Conservation (phyloP, 2,329 filamentous ascomycete genomes). For the Anthostomella pinea region DNA sequence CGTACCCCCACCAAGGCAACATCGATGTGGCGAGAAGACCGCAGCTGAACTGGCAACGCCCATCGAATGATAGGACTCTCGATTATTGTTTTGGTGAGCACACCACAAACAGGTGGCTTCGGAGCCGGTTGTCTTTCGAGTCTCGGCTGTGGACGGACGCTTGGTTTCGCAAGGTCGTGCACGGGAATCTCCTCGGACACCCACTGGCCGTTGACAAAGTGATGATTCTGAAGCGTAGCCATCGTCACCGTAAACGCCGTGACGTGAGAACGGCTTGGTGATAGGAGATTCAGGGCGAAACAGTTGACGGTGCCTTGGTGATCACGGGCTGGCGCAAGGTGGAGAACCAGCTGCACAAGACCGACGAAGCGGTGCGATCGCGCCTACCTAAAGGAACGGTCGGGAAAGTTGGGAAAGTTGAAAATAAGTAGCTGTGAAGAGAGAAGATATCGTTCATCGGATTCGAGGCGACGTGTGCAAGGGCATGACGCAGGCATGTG, state of each 20-base stretch:
- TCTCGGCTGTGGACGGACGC: slow-evolving; percentile 34
- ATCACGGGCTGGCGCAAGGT: too few relatives aligned
- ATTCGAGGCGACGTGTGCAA: too few relatives aligned
- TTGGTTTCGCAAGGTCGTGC: slow-evolving; percentile 25
- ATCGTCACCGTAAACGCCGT: slow-evolving; percentile 30
- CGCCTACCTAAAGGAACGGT: too few relatives aligned
- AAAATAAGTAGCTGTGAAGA: too few relatives aligned
- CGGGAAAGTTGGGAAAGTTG: too few relatives aligned
- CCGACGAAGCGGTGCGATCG: too few relatives aligned
- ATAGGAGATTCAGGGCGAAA: too few relatives aligned
- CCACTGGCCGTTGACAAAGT: slow-evolving; percentile 55
- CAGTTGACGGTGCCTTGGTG: too few relatives aligned
- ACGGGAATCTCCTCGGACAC: slow-evolving; percentile 51
- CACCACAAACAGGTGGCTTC: slow-evolving; percentile 57
- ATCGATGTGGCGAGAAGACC: slow-evolving; percentile 70
- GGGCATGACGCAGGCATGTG: too few relatives aligned
- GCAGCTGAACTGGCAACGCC: slow-evolving; percentile 76
- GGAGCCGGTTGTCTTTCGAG: slow-evolving; percentile 29
- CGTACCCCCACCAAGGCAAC: slow-evolving; percentile 80
- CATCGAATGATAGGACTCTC: slow-evolving; percentile 72
- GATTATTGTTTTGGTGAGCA: slow-evolving; percentile 76
- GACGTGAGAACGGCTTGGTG: not conserved
- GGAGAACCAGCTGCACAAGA: too few relatives aligned
- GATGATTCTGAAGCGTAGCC: slow-evolving; percentile 51
- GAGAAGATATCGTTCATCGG: too few relatives aligned